Evolutionary conservation across 2,329 filamentous ascomycete species (phyloP).

Genomic region (Hypoxylon sp.): DNA sequence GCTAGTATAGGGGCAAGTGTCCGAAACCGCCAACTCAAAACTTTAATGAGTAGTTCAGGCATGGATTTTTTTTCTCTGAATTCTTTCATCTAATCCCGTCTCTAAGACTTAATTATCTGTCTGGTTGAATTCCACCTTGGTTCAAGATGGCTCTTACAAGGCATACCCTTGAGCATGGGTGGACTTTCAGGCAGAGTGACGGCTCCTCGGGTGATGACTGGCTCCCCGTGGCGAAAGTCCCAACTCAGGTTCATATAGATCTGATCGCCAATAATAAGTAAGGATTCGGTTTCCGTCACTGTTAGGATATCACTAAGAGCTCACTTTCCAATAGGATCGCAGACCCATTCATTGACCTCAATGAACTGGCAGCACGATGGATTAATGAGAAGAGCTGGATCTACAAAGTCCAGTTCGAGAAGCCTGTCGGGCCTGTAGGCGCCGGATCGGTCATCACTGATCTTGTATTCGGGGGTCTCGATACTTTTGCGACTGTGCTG

Average conservation of each 20-base stretch:
- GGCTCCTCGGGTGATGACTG: slow-evolving; percentile 46
- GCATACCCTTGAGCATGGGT: slow-evolving; percentile 41
- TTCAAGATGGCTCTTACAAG: slow-evolving; percentile 45
- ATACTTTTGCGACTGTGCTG: slow-evolving; percentile 72
- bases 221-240: slow-evolving; percentile 55
- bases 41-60: not conserved
- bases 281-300: not conserved
- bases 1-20: slow-evolving; percentile 13
- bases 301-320: not conserved
- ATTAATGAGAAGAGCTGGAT: slow-evolving; percentile 74
- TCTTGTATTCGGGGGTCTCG: slow-evolving; percentile 74
- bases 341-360: slow-evolving; percentile 73
- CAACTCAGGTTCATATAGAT: slow-evolving; percentile 58
- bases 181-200: slow-evolving; percentile 45
- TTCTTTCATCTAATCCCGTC: not conserved
- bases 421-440: slow-evolving; percentile 33
- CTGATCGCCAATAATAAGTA: slow-evolving; percentile 57
- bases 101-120: not conserved
- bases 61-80: not conserved
- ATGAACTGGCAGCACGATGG: slow-evolving; percentile 73
- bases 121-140: not conserved
- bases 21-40: not conserved
- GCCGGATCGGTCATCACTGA: slow-evolving; percentile 47
- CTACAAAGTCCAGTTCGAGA: slow-evolving; percentile 63
- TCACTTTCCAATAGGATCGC: slow-evolving; percentile 56